Percentiles rank a stretch among this genome's conserved stretches.
Evolutionary conservation across 495 filamentous ascomycete species (phyloP).

Genomic region (Lepraria neglecta): DNA sequence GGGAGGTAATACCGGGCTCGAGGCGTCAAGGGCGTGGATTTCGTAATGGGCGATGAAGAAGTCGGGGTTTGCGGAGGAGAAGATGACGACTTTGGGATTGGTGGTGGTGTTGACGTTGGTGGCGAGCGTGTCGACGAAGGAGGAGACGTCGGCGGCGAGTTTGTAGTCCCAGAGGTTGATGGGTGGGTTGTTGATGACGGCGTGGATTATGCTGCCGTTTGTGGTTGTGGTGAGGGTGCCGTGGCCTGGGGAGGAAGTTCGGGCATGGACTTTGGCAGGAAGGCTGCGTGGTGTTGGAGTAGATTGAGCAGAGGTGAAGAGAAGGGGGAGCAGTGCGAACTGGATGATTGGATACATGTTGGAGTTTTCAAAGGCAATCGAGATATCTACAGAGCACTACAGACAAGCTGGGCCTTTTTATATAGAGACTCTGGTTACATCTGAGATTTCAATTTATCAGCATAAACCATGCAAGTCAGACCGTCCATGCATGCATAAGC

Average conservation of each 20-base stretch:
- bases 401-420: no score
- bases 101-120: constrained; percentile 13
- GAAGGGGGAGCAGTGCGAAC: not conserved
- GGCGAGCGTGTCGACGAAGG: constrained; percentile 10
- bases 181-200: constrained; percentile 19
- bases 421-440: no score
- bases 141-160: constrained; percentile 9
- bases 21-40: constrained; percentile 1
- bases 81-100: constrained; percentile 26
- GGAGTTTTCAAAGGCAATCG: no score
- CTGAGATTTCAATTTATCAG: no score
- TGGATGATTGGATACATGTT: not conserved
- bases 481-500: no score
- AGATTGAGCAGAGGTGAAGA: not conserved
- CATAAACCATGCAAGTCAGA: no score
- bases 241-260: not conserved
- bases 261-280: not conserved
- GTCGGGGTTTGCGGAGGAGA: constrained; percentile 24
- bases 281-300: not conserved
- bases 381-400: no score
- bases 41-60: constrained; percentile 25
- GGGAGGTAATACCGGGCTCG: not conserved
- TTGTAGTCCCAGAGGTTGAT: constrained; percentile 15
- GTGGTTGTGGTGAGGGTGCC: not conserved
- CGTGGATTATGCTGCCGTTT: constrained; percentile 7